Evolutionary conservation across 2,329 filamentous ascomycete genomes (phyloP), one percentile per base, ranked within the genome.

Genomic region (Ambrosiella beaveri): DNA sequence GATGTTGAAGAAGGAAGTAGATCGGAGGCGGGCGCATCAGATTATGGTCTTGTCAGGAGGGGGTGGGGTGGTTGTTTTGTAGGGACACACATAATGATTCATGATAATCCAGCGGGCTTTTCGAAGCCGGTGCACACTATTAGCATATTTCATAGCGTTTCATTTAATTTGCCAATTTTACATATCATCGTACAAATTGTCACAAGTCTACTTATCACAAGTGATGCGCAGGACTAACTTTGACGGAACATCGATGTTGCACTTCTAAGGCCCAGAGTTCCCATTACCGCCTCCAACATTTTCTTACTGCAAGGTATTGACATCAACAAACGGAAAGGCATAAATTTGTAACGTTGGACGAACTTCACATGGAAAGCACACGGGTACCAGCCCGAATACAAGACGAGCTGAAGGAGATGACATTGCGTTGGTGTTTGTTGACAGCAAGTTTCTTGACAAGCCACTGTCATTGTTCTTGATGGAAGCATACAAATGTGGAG

Each of bases 1-100:
- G 13, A 81, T 85, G 80, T 65, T 84, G 63, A 84, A 84, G 74
- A 79, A 77, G 67, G 82, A 84, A 71, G 69, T 81, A 54, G 81
- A 84, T 65, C 70, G 80, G 47, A 70, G 78, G 62, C 71, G 78
- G 59, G 65, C 71, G 60, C 67, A 75, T 54, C 78, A 83, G 70
- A 67, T 73, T 50, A 71, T 41, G 68, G 62, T 9, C 68, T 58
- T 52, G 67, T 61, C 11, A 52, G 61, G 17, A 63, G 64, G n/a
- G 50, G 61, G 11, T 47, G 50, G 56, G 4, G 27, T 58, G 17
- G 39, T 58, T n/a, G 40, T 54, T 8, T 49, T 40, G 39, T 50
- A 39, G 35, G 6, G n/a, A 36, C 7, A 44, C 41, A 49, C 15
- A 15, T 40, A 40, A 54, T 35, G 36, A 54, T 53, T n/a, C 9